Conservation (phyloP, 495 filamentous ascomycete genomes). For the Halenospora varia region DNA sequence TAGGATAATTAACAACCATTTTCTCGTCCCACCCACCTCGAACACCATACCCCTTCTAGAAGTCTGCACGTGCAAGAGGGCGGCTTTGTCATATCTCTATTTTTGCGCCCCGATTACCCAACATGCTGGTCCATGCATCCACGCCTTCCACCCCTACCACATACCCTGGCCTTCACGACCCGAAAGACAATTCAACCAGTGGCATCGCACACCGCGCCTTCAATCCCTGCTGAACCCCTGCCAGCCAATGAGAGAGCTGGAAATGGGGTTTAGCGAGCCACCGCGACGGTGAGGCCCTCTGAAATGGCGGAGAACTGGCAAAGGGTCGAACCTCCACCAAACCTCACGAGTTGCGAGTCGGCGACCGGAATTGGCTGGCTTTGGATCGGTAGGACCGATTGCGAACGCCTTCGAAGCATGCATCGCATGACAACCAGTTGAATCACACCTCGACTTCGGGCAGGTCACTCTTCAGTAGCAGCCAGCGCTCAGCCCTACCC, state of each 20-base stretch:
- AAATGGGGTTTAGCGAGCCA: neutral
- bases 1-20: neutral
- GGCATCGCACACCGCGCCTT: neutral
- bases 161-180: neutral
- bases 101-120: slow-evolving; percentile 22
- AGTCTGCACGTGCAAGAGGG: slow-evolving; percentile 8
- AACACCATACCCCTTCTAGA: neutral
- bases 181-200: neutral
- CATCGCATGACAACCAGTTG: neutral
- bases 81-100: slow-evolving; percentile 27
- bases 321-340: neutral
- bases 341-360: neutral
- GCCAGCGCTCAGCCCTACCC: slow-evolving; percentile 2
- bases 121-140: slow-evolving; percentile 2
- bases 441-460: neutral
- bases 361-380: neutral
- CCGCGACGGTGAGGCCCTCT: neutral
- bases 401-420: neutral
- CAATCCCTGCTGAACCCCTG: neutral
- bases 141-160: neutral
- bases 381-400: neutral
- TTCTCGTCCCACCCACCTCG: neutral
- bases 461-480: neutral
- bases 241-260: neutral
- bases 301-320: neutral